Conservation (phyloP, 2,329 filamentous ascomycete species). For the Fonsecaea erecta region DNA sequence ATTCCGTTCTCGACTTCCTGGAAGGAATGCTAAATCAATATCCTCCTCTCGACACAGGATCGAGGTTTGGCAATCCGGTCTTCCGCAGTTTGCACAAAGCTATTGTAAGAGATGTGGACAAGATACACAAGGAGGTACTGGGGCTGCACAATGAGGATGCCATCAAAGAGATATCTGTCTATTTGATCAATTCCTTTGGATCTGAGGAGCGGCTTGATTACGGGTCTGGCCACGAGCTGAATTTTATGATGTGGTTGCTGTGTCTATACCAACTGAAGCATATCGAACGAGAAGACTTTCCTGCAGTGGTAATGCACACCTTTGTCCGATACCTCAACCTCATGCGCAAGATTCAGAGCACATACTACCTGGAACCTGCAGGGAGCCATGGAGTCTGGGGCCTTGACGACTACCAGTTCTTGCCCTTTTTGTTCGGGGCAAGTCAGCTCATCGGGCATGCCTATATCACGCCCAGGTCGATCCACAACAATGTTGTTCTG, state of each 20-base stretch:
- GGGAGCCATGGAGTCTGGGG: slow-evolving; percentile 98
- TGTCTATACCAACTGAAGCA: slow-evolving; percentile 81
- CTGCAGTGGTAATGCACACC: slow-evolving; percentile 73
- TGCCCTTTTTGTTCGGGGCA: slow-evolving; percentile 93
- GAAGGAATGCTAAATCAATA: slow-evolving; percentile 68
- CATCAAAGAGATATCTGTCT: slow-evolving; percentile 74
- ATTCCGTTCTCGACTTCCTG: slow-evolving; percentile 71
- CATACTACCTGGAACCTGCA: slow-evolving; percentile 95
- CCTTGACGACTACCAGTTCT: slow-evolving; percentile 94
- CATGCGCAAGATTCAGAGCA: slow-evolving; percentile 85
- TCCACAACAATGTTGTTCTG: slow-evolving; percentile 84
- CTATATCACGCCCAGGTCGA: slow-evolving; percentile 76
- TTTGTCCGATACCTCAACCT: slow-evolving; percentile 82
- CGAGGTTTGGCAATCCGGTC: slow-evolving; percentile 90
- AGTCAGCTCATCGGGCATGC: slow-evolving; percentile 85
- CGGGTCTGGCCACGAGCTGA: slow-evolving; percentile 94
- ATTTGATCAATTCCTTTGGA: slow-evolving; percentile 82
- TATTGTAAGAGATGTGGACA: slow-evolving; percentile 45
- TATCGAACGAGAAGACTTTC: slow-evolving; percentile 69
- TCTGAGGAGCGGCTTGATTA: slow-evolving; percentile 91
- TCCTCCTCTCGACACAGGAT: slow-evolving; percentile 85
- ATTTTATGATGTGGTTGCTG: slow-evolving; percentile 96
- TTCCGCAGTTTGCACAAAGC: slow-evolving; percentile 78
- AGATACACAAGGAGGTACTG: slow-evolving; percentile 50
- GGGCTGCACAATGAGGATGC: slow-evolving; percentile 53